Evolutionary conservation across 2,329 filamentous ascomycete genomes (phyloP).

Genomic region (Ceratocystis huliohia): DNA sequence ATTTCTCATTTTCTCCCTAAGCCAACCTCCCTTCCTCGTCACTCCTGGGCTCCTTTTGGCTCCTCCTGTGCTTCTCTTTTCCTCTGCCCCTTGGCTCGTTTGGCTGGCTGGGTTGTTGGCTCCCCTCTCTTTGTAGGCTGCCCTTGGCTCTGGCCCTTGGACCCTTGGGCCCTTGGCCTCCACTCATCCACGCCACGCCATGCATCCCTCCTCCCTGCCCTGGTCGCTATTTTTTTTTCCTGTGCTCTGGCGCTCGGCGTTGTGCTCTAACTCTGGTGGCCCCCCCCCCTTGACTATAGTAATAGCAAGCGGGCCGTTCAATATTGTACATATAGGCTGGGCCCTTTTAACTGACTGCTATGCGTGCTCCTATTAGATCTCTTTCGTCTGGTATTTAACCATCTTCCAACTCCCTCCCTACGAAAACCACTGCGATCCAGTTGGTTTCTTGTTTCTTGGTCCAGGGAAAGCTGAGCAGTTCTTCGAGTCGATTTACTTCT

Average conservation of each 20-base stretch:
- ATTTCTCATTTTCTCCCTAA: slow-evolving; percentile 19
- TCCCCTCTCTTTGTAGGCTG: no score
- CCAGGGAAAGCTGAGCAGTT: slow-evolving; percentile 20
- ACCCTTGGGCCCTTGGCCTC: slow-evolving; percentile 4
- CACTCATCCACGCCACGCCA: slow-evolving; percentile 8
- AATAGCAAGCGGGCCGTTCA: neutral
- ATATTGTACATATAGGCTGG: neutral
- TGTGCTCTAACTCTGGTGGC: neutral
- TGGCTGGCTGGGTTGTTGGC: neutral
- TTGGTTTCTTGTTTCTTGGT: slow-evolving; percentile 17
- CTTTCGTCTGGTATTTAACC: slow-evolving; percentile 20
- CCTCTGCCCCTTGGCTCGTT: slow-evolving; percentile 9
- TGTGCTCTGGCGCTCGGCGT: neutral
- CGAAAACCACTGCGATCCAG: slow-evolving; percentile 19
- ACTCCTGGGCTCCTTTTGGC: neutral
- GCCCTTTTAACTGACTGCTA: slow-evolving; percentile 17
- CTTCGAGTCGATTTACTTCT: slow-evolving; percentile 21
- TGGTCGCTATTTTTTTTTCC: slow-evolving; percentile 11
- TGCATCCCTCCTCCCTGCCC: slow-evolving; percentile 7
- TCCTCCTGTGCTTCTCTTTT: neutral
- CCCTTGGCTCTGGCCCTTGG: slow-evolving; percentile 13
- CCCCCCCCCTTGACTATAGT: slow-evolving; percentile 6
- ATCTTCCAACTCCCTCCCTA: slow-evolving; percentile 22
- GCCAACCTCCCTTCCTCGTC: slow-evolving; percentile 17
- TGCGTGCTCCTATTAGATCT: slow-evolving; percentile 19